phyloP scores from a whole-genome alignment of 2,329 filamentous ascomycete species.

The Venturia aucupariae region DNA sequence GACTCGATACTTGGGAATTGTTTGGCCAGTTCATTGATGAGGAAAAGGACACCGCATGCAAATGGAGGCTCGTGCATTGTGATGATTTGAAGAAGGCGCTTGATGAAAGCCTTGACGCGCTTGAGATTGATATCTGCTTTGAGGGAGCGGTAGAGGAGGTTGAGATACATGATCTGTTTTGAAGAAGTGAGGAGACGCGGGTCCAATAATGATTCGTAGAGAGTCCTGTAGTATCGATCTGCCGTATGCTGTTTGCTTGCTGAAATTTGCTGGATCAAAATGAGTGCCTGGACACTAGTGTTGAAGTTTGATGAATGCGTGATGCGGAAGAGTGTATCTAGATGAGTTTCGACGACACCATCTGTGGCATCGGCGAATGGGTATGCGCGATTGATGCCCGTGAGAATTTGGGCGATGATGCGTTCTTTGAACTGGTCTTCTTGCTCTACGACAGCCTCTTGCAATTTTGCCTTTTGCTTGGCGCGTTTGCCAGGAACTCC shows the following conservation, averaged over 20 bases:
- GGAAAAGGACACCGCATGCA: conserved; percentile 83
- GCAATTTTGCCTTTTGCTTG: conserved; percentile 33
- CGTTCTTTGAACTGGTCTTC: conserved; percentile 72
- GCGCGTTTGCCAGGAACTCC: conserved; percentile 45
- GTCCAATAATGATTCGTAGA: conserved; percentile 92
- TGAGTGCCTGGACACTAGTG: conserved; percentile 89
- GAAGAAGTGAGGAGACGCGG: conserved; percentile 81
- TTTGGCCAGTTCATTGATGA: conserved; percentile 70
- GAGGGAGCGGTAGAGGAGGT: conserved; percentile 77
- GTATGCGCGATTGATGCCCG: conserved; percentile 90
- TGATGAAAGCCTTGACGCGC: conserved; percentile 90
- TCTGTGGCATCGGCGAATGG: conserved; percentile 81
- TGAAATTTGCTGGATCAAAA: conserved; percentile 89
- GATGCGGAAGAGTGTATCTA: conserved; percentile 90
- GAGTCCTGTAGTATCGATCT: conserved; percentile 87
- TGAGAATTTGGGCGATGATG: conserved; percentile 81
- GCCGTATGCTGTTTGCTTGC: conserved; percentile 68
- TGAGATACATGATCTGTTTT: conserved; percentile 92
- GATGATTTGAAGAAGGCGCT: conserved; percentile 80
- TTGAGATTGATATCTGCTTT: conserved; percentile 87
- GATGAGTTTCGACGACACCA: conserved; percentile 71
- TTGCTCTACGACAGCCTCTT: conserved; percentile 33
- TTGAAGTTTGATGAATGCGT: conserved; percentile 99
- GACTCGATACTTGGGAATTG: conserved; percentile 73
- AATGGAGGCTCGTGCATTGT: conserved; percentile 88